Evolutionary conservation across 768 basidiomycete species (phyloP), one percentile per base, ranked within the genome.

Genomic region (Gloeopeniophorella convolvens): DNA sequence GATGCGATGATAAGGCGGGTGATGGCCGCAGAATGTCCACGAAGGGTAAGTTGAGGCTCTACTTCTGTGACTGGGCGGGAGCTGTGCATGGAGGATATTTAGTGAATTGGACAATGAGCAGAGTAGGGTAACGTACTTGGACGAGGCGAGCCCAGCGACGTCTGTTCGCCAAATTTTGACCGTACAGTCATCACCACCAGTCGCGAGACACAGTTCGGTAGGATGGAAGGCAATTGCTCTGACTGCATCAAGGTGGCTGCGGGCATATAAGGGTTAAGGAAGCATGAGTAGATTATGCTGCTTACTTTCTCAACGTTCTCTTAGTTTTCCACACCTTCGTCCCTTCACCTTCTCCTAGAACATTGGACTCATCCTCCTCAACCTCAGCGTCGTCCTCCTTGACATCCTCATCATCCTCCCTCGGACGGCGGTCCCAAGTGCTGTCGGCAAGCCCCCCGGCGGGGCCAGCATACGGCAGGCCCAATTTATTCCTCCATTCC

Each of bases 161-260:
- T 95, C 89, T 71, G 91, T 78, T 49, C 89, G 78, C 96, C 96
- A 99, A 45, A 97, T 79, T 67, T 99, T 99, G 47, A 98, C 83
- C 6, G 91, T 93, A 64, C 81, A 89, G 63, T 99, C 96, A 63
- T 97, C 95, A 24, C 93, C 90, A 20, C 86, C 96, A 39, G 87
- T 91, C n/a, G 88, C 93, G 46, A 98, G 70, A 60, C 84, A 84
- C 36, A 91, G 68, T 57, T 90, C 89, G 30, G 72, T 84, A 1
- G 89, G 89, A 62, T 92, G 89, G 76, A 96, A 95, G 0, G 89
- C 83, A 20, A 98, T 72, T 6, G 89, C 84, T 45, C 94, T 82
- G 33, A 96, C 92, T 12, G 90, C 83, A 66, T 97, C 95, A 54
- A 99, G 72, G 67, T 99, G 96, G 66, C 92, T 95, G 51, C 39